Evolutionary conservation across 2,329 filamentous ascomycete genomes (phyloP).

Genomic region (Cladorrhinum sp.): DNA sequence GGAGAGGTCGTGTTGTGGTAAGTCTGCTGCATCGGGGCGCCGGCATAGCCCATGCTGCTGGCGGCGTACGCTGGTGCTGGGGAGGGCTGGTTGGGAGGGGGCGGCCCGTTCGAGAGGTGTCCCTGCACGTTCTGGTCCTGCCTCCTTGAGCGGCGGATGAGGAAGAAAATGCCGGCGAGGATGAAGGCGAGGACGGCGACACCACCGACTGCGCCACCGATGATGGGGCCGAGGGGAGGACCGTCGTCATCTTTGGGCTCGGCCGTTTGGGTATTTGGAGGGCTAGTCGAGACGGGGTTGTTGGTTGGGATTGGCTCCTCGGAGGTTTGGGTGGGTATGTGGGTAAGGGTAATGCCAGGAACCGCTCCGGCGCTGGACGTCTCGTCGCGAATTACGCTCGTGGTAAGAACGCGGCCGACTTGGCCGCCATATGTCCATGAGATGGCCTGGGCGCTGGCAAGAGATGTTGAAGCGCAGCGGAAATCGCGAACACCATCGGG

Average conservation of each 20-base stretch:
- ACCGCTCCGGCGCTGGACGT: not conserved
- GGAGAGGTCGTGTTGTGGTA: not conserved
- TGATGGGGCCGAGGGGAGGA: constrained; percentile 7
- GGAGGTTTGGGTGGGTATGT: not conserved
- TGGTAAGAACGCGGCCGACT: constrained; percentile 5
- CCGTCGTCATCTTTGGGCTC: not conserved
- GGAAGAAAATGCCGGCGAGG: constrained; percentile 9
- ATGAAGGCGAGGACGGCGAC: constrained; percentile 10
- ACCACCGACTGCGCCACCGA: constrained; percentile 12
- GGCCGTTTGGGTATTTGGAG: not conserved
- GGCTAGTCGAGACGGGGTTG: not conserved
- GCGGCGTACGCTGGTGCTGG: not conserved
- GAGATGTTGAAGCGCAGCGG: constrained; percentile 10
- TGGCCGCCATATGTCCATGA: constrained; percentile 9
- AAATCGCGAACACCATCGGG: constrained; percentile 14
- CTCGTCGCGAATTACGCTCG: constrained; percentile 1
- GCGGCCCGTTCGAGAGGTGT: not conserved
- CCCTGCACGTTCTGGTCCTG: not conserved
- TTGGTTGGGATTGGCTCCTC: not conserved
- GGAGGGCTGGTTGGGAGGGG: not conserved
- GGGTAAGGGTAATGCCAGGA: not conserved
- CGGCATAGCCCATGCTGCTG: not conserved
- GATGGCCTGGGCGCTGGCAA: constrained; percentile 2
- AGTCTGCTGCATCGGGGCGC: not conserved
- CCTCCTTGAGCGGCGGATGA: constrained; percentile 5